These are phyloP conservation scores for Exserohilum turcica DNA, from an alignment of 2,329 filamentous ascomycete genomes.

Conservation along the genomic window DNA sequence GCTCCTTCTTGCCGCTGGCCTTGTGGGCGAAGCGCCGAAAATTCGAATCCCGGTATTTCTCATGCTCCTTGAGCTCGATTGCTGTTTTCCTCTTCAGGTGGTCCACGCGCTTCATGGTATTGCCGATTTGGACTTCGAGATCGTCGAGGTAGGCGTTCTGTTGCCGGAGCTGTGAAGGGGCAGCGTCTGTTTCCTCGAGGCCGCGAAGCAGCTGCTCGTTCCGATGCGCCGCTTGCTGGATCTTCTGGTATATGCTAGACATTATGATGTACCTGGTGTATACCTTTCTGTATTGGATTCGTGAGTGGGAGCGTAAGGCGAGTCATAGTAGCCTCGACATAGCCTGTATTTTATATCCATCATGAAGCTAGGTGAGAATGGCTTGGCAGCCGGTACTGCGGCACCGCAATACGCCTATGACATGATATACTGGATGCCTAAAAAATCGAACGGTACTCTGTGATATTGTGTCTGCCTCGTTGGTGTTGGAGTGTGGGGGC, in stretches of 20 bases:
- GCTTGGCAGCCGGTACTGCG: slow-evolving; percentile 18
- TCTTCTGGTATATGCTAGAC: slow-evolving; percentile 31
- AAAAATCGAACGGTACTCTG: background rate
- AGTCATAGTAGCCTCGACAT: background rate
- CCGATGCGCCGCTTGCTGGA: slow-evolving; percentile 33
- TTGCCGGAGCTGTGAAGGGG: slow-evolving; percentile 38
- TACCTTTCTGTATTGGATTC: background rate
- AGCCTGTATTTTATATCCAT: slow-evolving; percentile 3
- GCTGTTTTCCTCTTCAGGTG: slow-evolving; percentile 26
- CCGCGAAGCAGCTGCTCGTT: slow-evolving; percentile 34
- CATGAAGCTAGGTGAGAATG: slow-evolving; percentile 2
- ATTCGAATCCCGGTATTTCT: slow-evolving; percentile 42
- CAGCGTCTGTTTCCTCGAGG: slow-evolving; percentile 37
- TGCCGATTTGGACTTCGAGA: slow-evolving; percentile 29
- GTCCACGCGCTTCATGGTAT: slow-evolving; percentile 23
- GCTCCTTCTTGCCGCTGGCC: slow-evolving; percentile 34
- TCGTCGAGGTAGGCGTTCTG: slow-evolving; percentile 38
- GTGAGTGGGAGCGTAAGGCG: background rate
- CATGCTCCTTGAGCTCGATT: slow-evolving; percentile 37
- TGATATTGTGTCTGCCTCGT: background rate
- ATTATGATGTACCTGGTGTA: slow-evolving; percentile 8
- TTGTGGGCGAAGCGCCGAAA: slow-evolving; percentile 42
- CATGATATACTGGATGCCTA: slow-evolving; percentile 21
- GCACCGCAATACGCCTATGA: slow-evolving; percentile 6
- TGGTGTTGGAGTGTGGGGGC: slow-evolving; percentile 5